Percentiles rank a stretch among this genome's conserved stretches.
Evolutionary conservation across 2,329 filamentous ascomycete species (phyloP).

Genomic region (Trichophaea hybrida): DNA sequence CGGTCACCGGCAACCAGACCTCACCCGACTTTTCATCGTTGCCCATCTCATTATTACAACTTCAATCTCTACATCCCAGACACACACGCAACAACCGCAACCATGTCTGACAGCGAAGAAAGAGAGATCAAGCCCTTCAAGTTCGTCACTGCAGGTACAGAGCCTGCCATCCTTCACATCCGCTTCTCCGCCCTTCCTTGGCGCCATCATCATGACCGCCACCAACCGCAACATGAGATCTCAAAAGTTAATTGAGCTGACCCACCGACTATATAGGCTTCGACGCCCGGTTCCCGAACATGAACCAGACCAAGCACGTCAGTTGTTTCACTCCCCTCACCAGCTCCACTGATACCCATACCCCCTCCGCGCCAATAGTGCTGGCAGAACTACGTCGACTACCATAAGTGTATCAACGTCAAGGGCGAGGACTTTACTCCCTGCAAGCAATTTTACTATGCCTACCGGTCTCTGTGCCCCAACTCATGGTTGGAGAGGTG

Average conservation of each 20-base stretch:
- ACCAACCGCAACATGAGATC: not conserved
- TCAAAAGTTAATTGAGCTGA: not conserved
- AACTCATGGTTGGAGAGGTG: constrained; percentile 86
- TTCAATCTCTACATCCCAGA: not conserved
- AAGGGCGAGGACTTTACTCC: constrained; percentile 41
- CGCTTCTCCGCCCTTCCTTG: constrained; percentile 11
- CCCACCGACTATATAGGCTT: constrained; percentile 49
- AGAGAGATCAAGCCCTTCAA: constrained; percentile 99
- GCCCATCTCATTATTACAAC: constrained; percentile 1
- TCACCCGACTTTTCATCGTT: constrained; percentile 19
- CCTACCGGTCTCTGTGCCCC: constrained; percentile 95
- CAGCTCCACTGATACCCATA: not conserved
- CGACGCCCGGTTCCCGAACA: constrained; percentile 97
- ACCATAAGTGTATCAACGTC: constrained; percentile 98
- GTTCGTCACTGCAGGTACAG: constrained; percentile 86
- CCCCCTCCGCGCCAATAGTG: constrained; percentile 68
- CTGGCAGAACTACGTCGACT: constrained; percentile 99
- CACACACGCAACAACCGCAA: constrained; percentile 35
- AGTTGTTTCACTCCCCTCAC: constrained; percentile 9
- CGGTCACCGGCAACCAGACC: not conserved
- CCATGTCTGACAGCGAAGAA: constrained; percentile 70
- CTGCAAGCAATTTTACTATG: constrained; percentile 56
- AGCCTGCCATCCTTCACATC: constrained; percentile 25
- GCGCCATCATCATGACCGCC: not conserved
- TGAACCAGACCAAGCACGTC: constrained; percentile 50